Conservation (phyloP, 2,329 filamentous ascomycete genomes). For the Aspergillus arachidicola region DNA sequence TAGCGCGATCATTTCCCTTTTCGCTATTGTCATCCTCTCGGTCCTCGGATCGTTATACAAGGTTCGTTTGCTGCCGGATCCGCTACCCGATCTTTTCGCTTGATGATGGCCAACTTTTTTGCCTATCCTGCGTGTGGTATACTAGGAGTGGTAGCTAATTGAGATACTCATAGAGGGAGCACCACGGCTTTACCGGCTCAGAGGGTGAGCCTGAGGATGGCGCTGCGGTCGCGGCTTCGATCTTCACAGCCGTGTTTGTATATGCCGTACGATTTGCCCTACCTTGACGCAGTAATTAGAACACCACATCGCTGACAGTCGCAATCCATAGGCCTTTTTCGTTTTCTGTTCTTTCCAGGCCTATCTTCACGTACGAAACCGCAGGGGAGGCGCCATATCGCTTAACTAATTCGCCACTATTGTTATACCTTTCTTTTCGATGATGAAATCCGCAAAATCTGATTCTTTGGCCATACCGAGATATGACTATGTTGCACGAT, state of each 20-base stretch:
- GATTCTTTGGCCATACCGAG: neutral
- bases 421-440: conserved; percentile 19
- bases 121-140: neutral
- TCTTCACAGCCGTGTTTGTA: conserved; percentile 85
- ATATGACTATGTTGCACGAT: neutral
- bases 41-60: conserved; percentile 73
- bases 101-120: conserved; percentile 6
- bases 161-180: conserved; percentile 55
- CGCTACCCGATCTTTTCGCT: conserved; percentile 4
- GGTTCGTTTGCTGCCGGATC: conserved; percentile 43
- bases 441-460: conserved; percentile 8
- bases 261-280: conserved; percentile 70
- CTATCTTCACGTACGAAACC: conserved; percentile 80
- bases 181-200: conserved; percentile 82
- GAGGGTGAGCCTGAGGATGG: conserved; percentile 71
- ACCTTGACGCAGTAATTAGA: neutral
- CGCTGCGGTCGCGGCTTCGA: conserved; percentile 75
- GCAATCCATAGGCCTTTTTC: conserved; percentile 70
- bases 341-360: conserved; percentile 91
- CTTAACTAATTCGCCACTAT: conserved; percentile 53
- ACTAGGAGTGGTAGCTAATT: conserved; percentile 1
- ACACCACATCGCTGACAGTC: conserved; percentile 18
- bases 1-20: conserved; percentile 71
- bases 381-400: conserved; percentile 79
- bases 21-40: conserved; percentile 67